A percentile compares a stretch with the other conserved stretches of the same genome.
These are phyloP conservation scores for Yamagishiella unicocca DNA, from an alignment of 139 green algal genomes.

Conservation along the genomic window DNA sequence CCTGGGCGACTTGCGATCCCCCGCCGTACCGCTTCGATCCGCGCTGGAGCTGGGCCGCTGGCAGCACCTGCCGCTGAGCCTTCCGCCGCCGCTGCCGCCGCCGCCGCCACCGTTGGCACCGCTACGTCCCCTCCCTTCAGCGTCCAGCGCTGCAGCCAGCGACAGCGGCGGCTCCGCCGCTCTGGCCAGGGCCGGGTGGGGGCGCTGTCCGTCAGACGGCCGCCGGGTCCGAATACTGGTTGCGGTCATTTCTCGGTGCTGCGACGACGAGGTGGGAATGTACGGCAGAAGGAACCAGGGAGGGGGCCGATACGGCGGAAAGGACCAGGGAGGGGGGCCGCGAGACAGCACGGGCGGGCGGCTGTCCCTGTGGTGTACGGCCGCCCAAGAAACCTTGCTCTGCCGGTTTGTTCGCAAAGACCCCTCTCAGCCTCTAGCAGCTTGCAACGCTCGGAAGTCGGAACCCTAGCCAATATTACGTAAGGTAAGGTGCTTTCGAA, in stretches of 20 bases:
- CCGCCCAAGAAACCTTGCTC: neutral
- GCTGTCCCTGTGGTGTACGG: neutral
- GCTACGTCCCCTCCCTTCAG: too few species aligned
- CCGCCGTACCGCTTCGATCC: neutral
- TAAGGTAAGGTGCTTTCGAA: neutral
- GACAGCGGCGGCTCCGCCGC: neutral
- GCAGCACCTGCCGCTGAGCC: neutral
- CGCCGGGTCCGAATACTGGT: constrained; percentile 28
- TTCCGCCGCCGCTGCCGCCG: neutral
- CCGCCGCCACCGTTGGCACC: neutral
- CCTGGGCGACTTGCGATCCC: neutral
- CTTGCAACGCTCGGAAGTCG: too few species aligned
- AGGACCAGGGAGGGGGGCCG: neutral
- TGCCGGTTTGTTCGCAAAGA: neutral
- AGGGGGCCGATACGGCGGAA: neutral
- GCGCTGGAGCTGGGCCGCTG: neutral
- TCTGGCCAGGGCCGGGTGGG: neutral
- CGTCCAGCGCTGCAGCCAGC: neutral
- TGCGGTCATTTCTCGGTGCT: constrained; percentile 33
- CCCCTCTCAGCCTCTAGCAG: neutral
- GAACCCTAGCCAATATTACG: neutral
- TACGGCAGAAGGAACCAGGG: neutral
- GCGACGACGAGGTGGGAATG: constrained; percentile 4
- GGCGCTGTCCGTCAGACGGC: neutral
- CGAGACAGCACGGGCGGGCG: too few species aligned